Conservation (phyloP, 2,329 filamentous ascomycete species). For the Calonectria fujianensis region DNA sequence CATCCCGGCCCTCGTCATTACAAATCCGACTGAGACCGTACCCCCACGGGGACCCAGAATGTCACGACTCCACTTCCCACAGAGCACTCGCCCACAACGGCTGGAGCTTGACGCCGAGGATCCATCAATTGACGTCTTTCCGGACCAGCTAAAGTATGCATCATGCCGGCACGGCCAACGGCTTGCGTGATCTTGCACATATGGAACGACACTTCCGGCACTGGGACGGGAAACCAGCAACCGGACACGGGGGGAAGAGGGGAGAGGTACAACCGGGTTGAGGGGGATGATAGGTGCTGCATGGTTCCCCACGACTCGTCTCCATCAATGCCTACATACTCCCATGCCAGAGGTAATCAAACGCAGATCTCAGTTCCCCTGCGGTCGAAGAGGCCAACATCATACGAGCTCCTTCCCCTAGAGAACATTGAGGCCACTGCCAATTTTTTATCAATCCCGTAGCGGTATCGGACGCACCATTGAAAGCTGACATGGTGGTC, state of each 20-base stretch:
- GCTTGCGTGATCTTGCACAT: constrained; percentile 23
- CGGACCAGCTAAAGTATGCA: constrained; percentile 16
- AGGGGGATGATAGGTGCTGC: constrained; percentile 6
- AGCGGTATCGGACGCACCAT: not conserved
- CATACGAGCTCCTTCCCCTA: constrained; percentile 8
- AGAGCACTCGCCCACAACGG: constrained; percentile 11
- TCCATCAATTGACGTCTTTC: constrained; percentile 33
- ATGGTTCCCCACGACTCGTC: constrained; percentile 30
- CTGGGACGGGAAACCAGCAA: constrained; percentile 1
- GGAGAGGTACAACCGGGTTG: not conserved
- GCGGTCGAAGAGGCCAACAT: not conserved
- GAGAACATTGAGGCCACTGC: not conserved
- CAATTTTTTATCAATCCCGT: not conserved
- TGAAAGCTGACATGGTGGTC: not conserved
- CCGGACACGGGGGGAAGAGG: not conserved
- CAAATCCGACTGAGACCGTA: constrained; percentile 36
- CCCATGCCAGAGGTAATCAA: not conserved
- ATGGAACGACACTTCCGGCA: not conserved
- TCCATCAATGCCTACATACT: not conserved
- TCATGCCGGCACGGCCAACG: constrained; percentile 24
- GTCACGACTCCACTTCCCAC: constrained; percentile 33
- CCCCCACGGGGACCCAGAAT: constrained; percentile 36
- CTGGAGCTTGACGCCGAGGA: constrained; percentile 26
- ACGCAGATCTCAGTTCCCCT: not conserved
- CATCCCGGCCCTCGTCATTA: constrained; percentile 26